Base-by-base conservation (phyloP, 83 land plant species). In the Diphasiastrum complanatum region DNA sequence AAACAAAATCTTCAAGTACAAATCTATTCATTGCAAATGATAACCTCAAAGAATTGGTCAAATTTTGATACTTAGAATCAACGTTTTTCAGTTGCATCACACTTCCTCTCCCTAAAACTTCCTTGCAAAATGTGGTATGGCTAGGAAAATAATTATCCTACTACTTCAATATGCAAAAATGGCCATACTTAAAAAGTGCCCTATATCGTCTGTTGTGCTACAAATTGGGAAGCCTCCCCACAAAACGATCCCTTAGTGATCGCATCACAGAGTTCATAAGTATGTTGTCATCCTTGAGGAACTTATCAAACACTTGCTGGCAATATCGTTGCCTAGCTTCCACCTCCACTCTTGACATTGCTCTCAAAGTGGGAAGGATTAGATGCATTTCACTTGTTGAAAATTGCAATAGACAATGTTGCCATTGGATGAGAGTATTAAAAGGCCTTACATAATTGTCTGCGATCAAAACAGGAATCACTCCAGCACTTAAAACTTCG, bases 401-500 rank as follows among this genome's bases (percentile, higher is more conserved):
- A 24, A 64, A 64, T 23, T 64, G 67, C 61, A 64, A 3, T 10
- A 52, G 18, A 24, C 67, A 64, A 11, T 38, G 36, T 6, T 55
- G 61, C 67, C 67, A 64, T 24, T 52, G 67, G 64, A 64, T 64
- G 27, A 64, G 23, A 33, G 67, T 64, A 36, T 64, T 43, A 26
- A 64, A 64, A 5, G 67, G 67, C 40, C 45, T 64, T 24, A 53
- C 62, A 24, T 64, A 64, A 18, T 52, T 64, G 61, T 64, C 67
- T 1, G 61, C 60, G 19, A 64, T 64, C 62, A 64, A 22, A 1
- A 64, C 67, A 20, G 67, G 67, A 8, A 64, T 64, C 1, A 61
- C 67, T 1, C 67, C 67, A 32, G 67, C 61, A 28, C 67, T 64
- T 3, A 64, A 51, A 1, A 52, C 61, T 49, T 64, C 67, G 4